Base-by-base conservation (phyloP, 75 land plant species). In the Sequoia sempervirens region DNA sequence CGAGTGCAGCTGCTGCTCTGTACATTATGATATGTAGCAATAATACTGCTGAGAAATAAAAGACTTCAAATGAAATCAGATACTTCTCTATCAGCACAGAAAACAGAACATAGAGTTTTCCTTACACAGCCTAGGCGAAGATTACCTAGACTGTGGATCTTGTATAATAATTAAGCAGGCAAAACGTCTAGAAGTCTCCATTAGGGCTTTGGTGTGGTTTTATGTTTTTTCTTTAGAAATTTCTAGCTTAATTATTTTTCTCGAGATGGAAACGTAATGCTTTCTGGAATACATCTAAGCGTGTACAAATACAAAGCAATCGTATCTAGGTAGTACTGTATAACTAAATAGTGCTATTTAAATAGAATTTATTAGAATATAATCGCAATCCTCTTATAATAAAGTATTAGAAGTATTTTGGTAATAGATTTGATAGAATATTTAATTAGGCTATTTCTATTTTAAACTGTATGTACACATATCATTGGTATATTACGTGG, bases 151-250 rank as follows among this genome's bases (percentile, higher is more conserved):
- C 73, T 32, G 0, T 32, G 2, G 36, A n/a, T 30, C 15, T 70
- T 70, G 46, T 41, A 43, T 40, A n/a, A n/a, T n/a, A 5, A 40
- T 40, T 40, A 75, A 40, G 36, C 43, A 76, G 28, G 10, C 9
- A 18, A 36, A 43, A 20, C 43, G 79, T 76, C 79, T 43, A 76
- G 79, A 76, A 76, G 79, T 4, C 47, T 76, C 79, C 23, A 76
- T 43, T 76, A 76, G 79, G 79, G 79, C n/a, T 41, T 76, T 43
- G 79, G 43, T 70, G n/a, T 32, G 8, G 26, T 61, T 20, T 23
- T 61, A 23, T 56, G 23, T 56, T 13, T 18, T 56, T 17, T 18
- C 6, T 56, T 56, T 56, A 3, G 1, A 18, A 14, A 0, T 13
- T 13, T 14, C 36, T 34, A 72, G 53, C 12, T 50, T 50, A 46